Evolutionary conservation across 2,329 filamentous ascomycete genomes (phyloP), one percentile per base, ranked within the genome.

Genomic region (Alternaria longipes): DNA sequence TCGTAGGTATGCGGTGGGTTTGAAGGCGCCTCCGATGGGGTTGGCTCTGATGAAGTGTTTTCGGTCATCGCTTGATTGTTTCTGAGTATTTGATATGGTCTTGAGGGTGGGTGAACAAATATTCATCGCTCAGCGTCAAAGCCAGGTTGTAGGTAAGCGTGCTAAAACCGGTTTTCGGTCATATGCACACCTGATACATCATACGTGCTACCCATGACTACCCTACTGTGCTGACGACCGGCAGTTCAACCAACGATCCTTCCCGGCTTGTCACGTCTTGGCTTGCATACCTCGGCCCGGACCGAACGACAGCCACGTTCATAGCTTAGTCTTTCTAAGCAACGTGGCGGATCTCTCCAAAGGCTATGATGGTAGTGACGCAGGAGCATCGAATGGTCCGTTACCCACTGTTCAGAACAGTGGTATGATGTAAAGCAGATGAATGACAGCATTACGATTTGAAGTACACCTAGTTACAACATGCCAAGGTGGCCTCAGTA

Each of bases 321-420:
- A 0, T 0, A 0, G 28, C 28, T 5, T 30, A 30, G 28, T 11
- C 0, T 0, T 30, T 11, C 28, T 11, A 0, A 30, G 0, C 11
- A 1, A 11, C 0, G 2, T 0, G 28, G 28, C 28, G 28, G 2
- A 12, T 11, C 28, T 30, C 28, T 0, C 12, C 28, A 0, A 30
- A 0, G 1, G 5, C 11, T 30, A 12, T 9, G 28, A 9, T 0
- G 1, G 0, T 30, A 26, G 0, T 26, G 2, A 26, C 7, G 24
- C 24, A 26, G 24, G 0, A 26, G 24, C 0, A 26, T 26, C 24
- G 24, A 8, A 26, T 7, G 0, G 6, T 26, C 0, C 24, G 7
- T 8, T 8, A 26, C 0, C 0, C 2, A 26, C 24, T 26, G 24
- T 7, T 8, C 24, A 26, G 0, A 7, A 26, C 24, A 26, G 0